Base-by-base conservation (phyloP, 495 filamentous ascomycete species). In the Lasiosphaeria hispida region DNA sequence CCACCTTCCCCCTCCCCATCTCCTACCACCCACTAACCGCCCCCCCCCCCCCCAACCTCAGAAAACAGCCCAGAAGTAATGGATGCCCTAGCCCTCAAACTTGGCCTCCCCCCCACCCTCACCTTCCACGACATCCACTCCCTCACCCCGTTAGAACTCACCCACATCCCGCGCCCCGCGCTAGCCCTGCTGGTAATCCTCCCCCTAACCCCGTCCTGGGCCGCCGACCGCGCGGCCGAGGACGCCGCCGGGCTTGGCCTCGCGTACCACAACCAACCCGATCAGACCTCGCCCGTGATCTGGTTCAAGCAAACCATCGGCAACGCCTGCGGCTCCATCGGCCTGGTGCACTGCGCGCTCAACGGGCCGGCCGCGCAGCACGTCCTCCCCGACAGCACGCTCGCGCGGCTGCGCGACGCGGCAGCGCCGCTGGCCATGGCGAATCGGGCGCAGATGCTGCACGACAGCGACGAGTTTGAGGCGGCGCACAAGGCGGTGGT, bases 241-340 rank as follows among this genome's bases (percentile, higher is more conserved):
- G 84, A 90, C 64, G 72, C 71, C 10, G 58, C 65, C 3, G 69
- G 64, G 49, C 74, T 61, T 30, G 67, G 65, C 34, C 51, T 48
- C 37, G 80, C 75, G 19, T 66, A 64, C 6, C 49, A 52, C 35
- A 13, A 10, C 15, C n/a, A n/a, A n/a, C 13, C 49, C n/a, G 15
- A 19, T 0, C 7, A 81, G 4, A 17, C 15, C n/a, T 52, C 49
- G 58, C 77, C 77, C 41, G 70, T 82, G 11, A 80, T 92, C 49
- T 96, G 92, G 92, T 96, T 90, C 76, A 87, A 88, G 65, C 92
- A 97, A 63, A 96, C 90, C 0, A 97, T 97, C 69, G 79, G 84
- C 48, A 84, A 96, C 70, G 87, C 90, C 2, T 97, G 92, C 73
- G 92, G 92, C 1, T 80, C 90, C 47, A 92, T 94, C 72, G 91